These are phyloP conservation scores for Fusarium xyrophilum DNA, from an alignment of 2,329 filamentous ascomycete genomes.

Conservation along the genomic window DNA sequence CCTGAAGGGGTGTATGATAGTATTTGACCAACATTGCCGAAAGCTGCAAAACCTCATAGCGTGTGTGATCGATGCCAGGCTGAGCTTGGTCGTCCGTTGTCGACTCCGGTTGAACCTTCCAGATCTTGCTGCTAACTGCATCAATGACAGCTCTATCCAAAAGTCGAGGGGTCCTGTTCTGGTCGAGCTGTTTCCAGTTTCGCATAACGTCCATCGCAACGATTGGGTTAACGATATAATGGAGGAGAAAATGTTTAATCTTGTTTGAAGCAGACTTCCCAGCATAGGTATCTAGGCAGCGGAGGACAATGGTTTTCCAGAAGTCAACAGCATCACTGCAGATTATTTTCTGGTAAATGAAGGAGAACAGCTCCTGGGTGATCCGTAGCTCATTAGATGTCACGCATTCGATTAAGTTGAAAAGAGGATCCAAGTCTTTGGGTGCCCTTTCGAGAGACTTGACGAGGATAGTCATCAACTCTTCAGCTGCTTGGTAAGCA, in stretches of 20 bases:
- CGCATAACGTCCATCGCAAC: slow-evolving; percentile 95
- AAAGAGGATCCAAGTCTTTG: slow-evolving; percentile 81
- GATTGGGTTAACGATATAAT: slow-evolving; percentile 93
- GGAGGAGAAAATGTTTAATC: slow-evolving; percentile 91
- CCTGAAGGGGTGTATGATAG: slow-evolving; percentile 84
- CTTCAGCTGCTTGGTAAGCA: slow-evolving; percentile 87
- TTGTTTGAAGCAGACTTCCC: slow-evolving; percentile 80
- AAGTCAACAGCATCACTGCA: slow-evolving; percentile 84
- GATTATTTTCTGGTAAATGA: slow-evolving; percentile 86
- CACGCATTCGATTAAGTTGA: slow-evolving; percentile 82
- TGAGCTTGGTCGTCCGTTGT: slow-evolving; percentile 82
- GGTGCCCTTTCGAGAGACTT: slow-evolving; percentile 78
- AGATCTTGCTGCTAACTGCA: slow-evolving; percentile 88
- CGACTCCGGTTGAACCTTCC: slow-evolving; percentile 87
- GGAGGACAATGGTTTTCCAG: slow-evolving; percentile 80
- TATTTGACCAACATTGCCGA: slow-evolving; percentile 97
- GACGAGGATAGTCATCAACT: slow-evolving; percentile 84
- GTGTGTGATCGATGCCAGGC: slow-evolving; percentile 89
- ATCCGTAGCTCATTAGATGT: slow-evolving; percentile 83
- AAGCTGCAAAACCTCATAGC: slow-evolving; percentile 94
- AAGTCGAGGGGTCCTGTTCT: slow-evolving; percentile 68
- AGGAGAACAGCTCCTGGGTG: slow-evolving; percentile 76
- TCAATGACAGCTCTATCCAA: slow-evolving; percentile 90
- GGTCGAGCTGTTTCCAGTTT: slow-evolving; percentile 70
- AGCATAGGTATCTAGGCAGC: slow-evolving; percentile 87